Base-by-base conservation (phyloP, 768 basidiomycete genomes). In the Fomitopsis serialis region DNA sequence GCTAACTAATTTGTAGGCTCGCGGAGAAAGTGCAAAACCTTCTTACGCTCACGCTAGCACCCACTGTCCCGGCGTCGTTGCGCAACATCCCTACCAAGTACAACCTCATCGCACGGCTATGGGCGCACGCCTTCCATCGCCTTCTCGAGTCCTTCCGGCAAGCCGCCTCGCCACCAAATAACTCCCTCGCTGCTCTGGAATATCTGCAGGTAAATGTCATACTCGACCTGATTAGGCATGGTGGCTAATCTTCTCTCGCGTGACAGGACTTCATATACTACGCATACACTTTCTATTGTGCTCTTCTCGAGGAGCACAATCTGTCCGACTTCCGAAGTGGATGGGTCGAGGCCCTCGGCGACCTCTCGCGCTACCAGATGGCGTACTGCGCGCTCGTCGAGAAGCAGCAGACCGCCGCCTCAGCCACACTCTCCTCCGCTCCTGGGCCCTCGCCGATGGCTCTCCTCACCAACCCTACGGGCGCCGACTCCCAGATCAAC, bases 321-420 rank as follows among this genome's bases (percentile, higher is more conserved):
- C 78, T 98, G 43, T 70, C 67, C 1, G 67, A 72, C 7, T 97
- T 92, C 74, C 83, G 85, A 54, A 74, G 80, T 2, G 85, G 86
- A 17, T 99, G 97, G 97, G 81, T 98, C 48, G 97, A 99, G 67
- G 92, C 95, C 3, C 83, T 99, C 15, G 97, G 97, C 22, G 97
- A 99, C 69, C 78, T 99, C 27, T 93, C 97, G 0, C 78, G 95
- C 34, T 98, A 98, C 68, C 81, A 89, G 48, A 96, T 97, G 90
- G 87, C 88, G 1, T 90, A 98, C n/a, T 89, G 92, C n/a, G 86
- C 84, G 29, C 84, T 93, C 78, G 77, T 89, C 25, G 77, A 79
- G 24, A 76, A 78, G 24, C 75, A 72, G 32, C 64, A 76, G 4
- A 48, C 54, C 34, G 17, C 55, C 12, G 47, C 60, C 12, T n/a